Percentiles rank a stretch among this genome's conserved stretches.
Evolutionary conservation across 2,329 filamentous ascomycete genomes (phyloP).

Genomic region (Purpureocillium lavendulum): DNA sequence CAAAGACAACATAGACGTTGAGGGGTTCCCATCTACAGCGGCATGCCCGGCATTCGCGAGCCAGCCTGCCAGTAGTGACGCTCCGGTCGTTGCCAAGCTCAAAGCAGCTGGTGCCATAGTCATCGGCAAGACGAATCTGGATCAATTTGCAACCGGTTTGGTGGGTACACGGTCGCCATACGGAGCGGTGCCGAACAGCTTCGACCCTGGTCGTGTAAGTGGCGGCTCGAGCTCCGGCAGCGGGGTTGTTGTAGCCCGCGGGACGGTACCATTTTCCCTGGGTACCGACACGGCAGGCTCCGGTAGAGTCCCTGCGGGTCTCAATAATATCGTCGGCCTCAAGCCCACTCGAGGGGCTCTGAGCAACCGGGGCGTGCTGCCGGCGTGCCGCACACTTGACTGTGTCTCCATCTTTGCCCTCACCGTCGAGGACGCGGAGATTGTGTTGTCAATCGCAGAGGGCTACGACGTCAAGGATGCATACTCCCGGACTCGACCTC

Average conservation of each 20-base stretch:
- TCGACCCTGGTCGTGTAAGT: constrained; percentile 24
- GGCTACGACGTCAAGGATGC: constrained; percentile 39
- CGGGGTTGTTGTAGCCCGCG: constrained; percentile 43
- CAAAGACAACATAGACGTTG: constrained; percentile 49
- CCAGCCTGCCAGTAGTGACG: constrained; percentile 32
- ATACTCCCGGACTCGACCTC: constrained; percentile 37
- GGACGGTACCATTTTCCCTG: constrained; percentile 46
- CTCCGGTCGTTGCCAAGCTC: constrained; percentile 39
- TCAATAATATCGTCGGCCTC: constrained; percentile 44
- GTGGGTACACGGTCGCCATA: constrained; percentile 53
- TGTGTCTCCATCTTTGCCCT: constrained; percentile 46
- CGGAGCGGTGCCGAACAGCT: constrained; percentile 46
- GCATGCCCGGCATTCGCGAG: constrained; percentile 41
- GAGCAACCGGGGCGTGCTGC: constrained; percentile 38
- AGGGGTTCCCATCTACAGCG: constrained; percentile 41
- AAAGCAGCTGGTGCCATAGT: constrained; percentile 46
- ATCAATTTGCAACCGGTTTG: constrained; percentile 55
- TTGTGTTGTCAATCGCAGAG: constrained; percentile 38
- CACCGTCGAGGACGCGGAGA: constrained; percentile 39
- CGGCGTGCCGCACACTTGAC: constrained; percentile 49
- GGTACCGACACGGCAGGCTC: constrained; percentile 49
- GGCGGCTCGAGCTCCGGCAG: constrained; percentile 53
- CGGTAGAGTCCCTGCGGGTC: constrained; percentile 42
- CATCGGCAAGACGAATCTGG: constrained; percentile 51
- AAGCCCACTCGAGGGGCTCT: constrained; percentile 46